Percentiles rank a stretch among this genome's conserved stretches.
These are phyloP conservation scores for Rhodotorula mucilaginosa DNA, from an alignment of 1,284 basidiomycete genomes.

Conservation along the genomic window DNA sequence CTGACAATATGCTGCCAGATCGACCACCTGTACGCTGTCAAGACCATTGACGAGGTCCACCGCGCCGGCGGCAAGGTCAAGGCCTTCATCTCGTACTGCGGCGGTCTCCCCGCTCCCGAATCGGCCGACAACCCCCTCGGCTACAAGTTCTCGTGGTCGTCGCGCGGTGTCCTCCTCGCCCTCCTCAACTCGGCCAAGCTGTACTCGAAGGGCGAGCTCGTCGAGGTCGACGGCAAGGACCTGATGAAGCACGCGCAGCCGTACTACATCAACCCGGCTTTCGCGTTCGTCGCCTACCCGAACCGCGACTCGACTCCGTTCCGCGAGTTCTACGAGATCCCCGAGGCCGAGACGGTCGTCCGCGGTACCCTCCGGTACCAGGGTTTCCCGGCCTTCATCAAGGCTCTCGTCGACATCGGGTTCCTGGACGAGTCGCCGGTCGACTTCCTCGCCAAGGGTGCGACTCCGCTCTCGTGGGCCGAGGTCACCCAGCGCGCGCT, in stretches of 20 bases:
- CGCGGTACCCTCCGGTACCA: constrained; percentile 94
- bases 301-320: constrained; percentile 94
- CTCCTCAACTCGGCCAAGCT: constrained; percentile 90
- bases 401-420: constrained; percentile 80
- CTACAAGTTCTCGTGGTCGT: constrained; percentile 99
- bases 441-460: constrained; percentile 68
- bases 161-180: constrained; percentile 91
- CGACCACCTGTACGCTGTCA: constrained; percentile 93
- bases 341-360: constrained; percentile 87
- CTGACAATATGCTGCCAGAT: constrained; percentile 52
- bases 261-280: constrained; percentile 86
- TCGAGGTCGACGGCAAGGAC: constrained; percentile 63
- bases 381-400: constrained; percentile 97
- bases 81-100: constrained; percentile 93
- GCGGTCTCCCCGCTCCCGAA: constrained; percentile 87
- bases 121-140: constrained; percentile 92
- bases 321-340: constrained; percentile 78
- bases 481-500: constrained; percentile 78
- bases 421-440: constrained; percentile 77
- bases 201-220: constrained; percentile 63
- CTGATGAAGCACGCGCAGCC: constrained; percentile 85
- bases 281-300: constrained; percentile 88
- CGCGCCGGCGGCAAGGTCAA: constrained; percentile 93
- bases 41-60: constrained; percentile 93
- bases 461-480: constrained; percentile 63